These are phyloP conservation scores for Vachellia pachyceras DNA, from an alignment of 306 rosid genomes.

Conservation along the genomic window DNA sequence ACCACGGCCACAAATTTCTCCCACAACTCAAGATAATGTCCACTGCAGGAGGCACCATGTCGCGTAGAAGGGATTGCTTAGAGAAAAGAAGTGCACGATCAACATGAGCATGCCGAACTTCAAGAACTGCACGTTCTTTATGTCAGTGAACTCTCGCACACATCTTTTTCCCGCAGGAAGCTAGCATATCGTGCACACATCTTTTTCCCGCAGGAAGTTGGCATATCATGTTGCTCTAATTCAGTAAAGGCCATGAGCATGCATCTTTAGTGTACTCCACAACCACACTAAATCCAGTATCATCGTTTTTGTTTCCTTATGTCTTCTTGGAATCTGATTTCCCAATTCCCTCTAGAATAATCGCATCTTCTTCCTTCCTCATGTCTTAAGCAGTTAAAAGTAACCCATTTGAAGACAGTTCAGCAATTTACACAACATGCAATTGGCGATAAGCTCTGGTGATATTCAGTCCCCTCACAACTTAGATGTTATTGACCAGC, in stretches of 20 bases:
- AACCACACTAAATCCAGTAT: not conserved
- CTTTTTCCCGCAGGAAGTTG: not conserved
- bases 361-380: not conserved
- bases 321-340: not conserved
- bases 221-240: not conserved
- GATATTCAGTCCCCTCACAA: not conserved
- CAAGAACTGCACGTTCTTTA: not conserved
- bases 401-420: not conserved
- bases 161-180: not conserved
- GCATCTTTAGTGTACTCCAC: not conserved
- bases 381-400: not conserved
- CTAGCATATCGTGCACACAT: not conserved
- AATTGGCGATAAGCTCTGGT: not conserved
- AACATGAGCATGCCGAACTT: not conserved
- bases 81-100: not conserved
- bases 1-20: no score
- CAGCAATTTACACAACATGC: not conserved
- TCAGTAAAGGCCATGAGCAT: not conserved
- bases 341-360: not conserved
- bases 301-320: not conserved
- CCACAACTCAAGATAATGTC: no score
- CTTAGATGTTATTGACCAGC: not conserved
- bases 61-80: not conserved
- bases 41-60: no score
- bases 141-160: constrained; percentile 1